Conservation (phyloP, 352 stramenopile genomes). For the Phytopythium mirpurense region DNA sequence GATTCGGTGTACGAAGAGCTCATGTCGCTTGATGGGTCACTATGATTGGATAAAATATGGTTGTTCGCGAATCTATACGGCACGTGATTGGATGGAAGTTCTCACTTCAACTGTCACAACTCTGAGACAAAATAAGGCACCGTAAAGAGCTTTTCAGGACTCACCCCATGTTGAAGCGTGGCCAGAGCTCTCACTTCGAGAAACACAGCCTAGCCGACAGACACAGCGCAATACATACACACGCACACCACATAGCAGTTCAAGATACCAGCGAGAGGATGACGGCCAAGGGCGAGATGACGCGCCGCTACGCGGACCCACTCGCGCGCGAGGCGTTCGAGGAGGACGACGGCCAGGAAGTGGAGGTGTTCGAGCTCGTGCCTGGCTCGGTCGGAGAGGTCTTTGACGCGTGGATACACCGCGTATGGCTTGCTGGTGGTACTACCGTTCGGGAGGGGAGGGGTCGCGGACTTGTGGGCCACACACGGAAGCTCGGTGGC, state of each 20-base stretch:
- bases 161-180: no score
- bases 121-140: background rate
- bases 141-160: no score
- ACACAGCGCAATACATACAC: no score
- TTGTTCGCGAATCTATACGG: no score
- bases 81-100: background rate
- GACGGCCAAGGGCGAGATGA: background rate
- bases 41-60: background rate
- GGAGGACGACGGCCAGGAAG: slow-evolving; percentile 38
- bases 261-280: no score
- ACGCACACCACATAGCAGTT: no score
- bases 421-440: slow-evolving; percentile 33
- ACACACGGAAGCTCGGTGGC: slow-evolving; percentile 29
- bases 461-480: slow-evolving; percentile 35
- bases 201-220: no score
- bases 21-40: background rate
- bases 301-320: slow-evolving; percentile 30
- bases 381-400: slow-evolving; percentile 17
- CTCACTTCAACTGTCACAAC: background rate
- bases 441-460: slow-evolving; percentile 27
- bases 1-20: background rate
- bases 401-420: slow-evolving; percentile 47
- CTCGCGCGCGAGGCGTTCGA: slow-evolving; percentile 34
- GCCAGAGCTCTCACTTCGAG: no score
- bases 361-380: slow-evolving; percentile 38